phyloP scores from a whole-genome alignment of 73 alveolate genomes.

The Tetrahymena thermophila region DNA sequence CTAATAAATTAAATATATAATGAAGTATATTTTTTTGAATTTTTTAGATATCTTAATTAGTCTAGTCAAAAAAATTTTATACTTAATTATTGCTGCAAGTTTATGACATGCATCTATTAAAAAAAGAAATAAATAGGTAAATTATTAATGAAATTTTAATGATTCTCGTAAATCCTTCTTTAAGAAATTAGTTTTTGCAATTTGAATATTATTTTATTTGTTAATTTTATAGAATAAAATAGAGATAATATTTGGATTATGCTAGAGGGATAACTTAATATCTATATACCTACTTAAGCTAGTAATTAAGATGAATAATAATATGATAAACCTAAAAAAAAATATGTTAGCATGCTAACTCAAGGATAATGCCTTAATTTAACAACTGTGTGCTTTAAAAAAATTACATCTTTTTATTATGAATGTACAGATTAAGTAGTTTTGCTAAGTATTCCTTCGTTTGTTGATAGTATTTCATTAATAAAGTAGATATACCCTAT shows the following conservation, averaged over 20 bases:
- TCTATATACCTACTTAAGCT: background rate
- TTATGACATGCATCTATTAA: background rate
- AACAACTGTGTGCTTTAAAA: background rate
- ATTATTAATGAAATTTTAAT: background rate
- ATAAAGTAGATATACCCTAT: background rate
- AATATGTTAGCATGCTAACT: background rate
- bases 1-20: background rate
- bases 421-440: background rate
- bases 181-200: background rate
- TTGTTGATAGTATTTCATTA: background rate
- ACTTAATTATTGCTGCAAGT: background rate
- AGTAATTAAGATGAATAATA: background rate
- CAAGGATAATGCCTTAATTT: background rate
- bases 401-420: background rate
- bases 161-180: too few relatives aligned
- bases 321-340: background rate
- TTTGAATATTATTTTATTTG: background rate
- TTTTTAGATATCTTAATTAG: background rate
- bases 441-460: background rate
- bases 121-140: background rate
- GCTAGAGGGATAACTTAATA: background rate
- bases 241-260: background rate
- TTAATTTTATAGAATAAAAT: background rate
- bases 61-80: background rate
- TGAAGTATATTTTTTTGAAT: background rate